Percentiles rank a stretch among this genome's conserved stretches.
These are phyloP conservation scores for Hypoxylon sp. DNA, from an alignment of 2,329 filamentous ascomycete genomes.

Conservation along the genomic window DNA sequence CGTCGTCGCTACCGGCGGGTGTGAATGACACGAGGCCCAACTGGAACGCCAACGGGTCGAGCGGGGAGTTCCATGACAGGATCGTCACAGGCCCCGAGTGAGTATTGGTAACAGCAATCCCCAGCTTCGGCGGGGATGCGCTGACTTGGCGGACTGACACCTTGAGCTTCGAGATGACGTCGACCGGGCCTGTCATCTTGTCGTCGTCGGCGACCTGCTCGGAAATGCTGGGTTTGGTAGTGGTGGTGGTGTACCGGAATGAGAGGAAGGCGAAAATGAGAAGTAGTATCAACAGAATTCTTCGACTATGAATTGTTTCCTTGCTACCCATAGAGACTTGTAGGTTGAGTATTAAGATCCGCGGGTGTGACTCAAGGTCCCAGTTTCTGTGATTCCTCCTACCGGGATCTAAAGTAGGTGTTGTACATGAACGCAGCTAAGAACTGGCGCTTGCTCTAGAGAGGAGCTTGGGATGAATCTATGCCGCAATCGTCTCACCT, in stretches of 20 bases:
- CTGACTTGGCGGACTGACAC: constrained; percentile 52
- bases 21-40: constrained; percentile 61
- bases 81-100: constrained; percentile 58
- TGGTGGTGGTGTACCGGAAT: constrained; percentile 39
- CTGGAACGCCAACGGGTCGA: constrained; percentile 60
- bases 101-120: constrained; percentile 59
- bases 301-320: constrained; percentile 14
- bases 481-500: neutral
- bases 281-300: constrained; percentile 39
- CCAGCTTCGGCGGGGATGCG: constrained; percentile 54
- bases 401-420: too few species aligned
- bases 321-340: constrained; percentile 21
- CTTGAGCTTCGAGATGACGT: constrained; percentile 48
- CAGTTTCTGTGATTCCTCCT: neutral
- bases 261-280: constrained; percentile 36
- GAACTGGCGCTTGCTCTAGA: neutral
- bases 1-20: constrained; percentile 52
- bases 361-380: too few species aligned
- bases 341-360: neutral
- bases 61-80: constrained; percentile 62
- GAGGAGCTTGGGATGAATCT: neutral
- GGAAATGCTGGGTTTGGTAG: constrained; percentile 16
- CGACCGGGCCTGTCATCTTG: constrained; percentile 44
- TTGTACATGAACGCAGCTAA: neutral
- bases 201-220: constrained; percentile 20